Evolutionary conservation across 2,329 filamentous ascomycete species (phyloP), one percentile per base, ranked within the genome.

Genomic region (Ustulina deusta): DNA sequence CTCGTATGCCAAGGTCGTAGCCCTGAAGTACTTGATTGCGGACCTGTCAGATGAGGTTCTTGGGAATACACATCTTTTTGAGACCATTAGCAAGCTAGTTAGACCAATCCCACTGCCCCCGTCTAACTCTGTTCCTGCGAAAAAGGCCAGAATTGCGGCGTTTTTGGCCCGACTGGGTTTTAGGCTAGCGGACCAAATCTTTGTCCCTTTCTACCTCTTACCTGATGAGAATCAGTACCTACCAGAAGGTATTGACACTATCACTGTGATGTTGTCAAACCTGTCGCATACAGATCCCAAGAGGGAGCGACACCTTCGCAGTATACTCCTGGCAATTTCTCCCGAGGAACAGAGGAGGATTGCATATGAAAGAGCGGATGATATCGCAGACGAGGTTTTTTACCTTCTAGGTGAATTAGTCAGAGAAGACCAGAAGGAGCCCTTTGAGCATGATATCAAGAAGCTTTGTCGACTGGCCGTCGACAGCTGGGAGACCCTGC

Each of bases 301-400:
- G 32, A 57, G 63, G 7, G 69, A 71, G 38, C 6, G 62, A 6
- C 63, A 71, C 17, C n/a, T 71, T 3, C 69, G 69, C 4, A 71
- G 63, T 10, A 44, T 69, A 0, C 48, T 71, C 0, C 27, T 71
- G 0, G 69, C 63, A 0, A 65, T 59, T 13, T 59, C 44, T 0
- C 63, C 66, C 2, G 34, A 57, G 2, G 49, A 64, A 7, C 69
- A 71, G 58, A 59, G 1, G 22, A 51, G 34, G 3, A n/a, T 66
- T 0, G 69, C 66, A 0, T 20, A 17, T 9, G 34, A 59, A 17
- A 64, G 63, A 55, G 66, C 59, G 2, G 27, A 20, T 0, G 46
- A 46, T 1, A 66, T 69, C 1, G 66, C 69, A 4, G n/a, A 32
- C 2, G 51, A 62, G 1, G 15, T 69, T 1, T 55, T 11, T 15